Evolutionary conservation across 306 rosid genomes (phyloP), one percentile per base, ranked within the genome.

Genomic region (Vachellia pachyceras): DNA sequence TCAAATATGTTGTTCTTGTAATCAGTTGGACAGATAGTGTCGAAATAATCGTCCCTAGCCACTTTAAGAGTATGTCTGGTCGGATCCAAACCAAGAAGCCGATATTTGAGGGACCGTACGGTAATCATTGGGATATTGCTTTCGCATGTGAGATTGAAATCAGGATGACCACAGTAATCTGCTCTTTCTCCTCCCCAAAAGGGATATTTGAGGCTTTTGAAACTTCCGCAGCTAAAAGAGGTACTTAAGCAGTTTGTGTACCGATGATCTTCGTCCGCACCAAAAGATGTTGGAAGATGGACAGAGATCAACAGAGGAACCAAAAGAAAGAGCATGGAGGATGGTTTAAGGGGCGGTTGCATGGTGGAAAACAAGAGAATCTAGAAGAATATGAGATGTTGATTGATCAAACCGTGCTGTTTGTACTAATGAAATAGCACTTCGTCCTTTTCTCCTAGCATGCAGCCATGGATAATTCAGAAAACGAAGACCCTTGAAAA

Each of bases 1-100:
- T 79, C 55, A 42, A 87, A 75, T 33, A 72, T 70, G 9, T 3
- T 72, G 84, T 58, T 82, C 15, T 9, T 40, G 74, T 4, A 4
- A 5, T 25, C 14, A 52, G 6, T n/a, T 7, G 37, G 39, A 39
- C 78, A 83, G 41, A 57, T 0, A 66, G 18, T 2, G 3, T 0
- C 0, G 49, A 11, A 69, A 5, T 42, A 84, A 71, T 81, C 88
- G 0, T 87, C 90, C 11, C 88, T 79, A 0, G 88, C 86, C 0
- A 87, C 69, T 4, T 13, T 72, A 44, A 87, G 80, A 61, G 0
- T 46, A 5, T 58, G n/a, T 23, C 25, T 3, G 8, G 5, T 1
- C 5, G 2, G 1, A 1, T 7, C 0, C 84, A 81, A 82, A 0
- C 0, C 3, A 65, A 79, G 55, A 82, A 87, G 76, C 52, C 86